phyloP scores from a whole-genome alignment of 352 stramenopile species.

The Pythium insidiosum region DNA sequence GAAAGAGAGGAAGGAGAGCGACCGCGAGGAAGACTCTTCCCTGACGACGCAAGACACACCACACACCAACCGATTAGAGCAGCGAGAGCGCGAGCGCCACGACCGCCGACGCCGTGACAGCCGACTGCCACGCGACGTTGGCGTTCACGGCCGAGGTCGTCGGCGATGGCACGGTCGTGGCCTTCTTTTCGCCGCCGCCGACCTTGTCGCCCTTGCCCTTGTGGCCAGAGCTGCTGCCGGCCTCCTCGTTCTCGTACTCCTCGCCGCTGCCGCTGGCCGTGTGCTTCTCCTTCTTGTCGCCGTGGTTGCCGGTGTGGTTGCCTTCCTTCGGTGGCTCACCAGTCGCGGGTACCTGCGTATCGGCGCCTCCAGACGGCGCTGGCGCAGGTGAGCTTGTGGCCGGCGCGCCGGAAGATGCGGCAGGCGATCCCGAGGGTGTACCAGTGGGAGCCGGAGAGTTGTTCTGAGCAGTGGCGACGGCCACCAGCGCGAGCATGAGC shows the following conservation, averaged over 20 bases:
- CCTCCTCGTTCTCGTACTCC: not conserved
- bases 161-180: constrained; percentile 4
- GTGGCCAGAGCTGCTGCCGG: not conserved
- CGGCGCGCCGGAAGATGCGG: not conserved
- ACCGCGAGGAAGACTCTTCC: no score
- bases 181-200: not conserved
- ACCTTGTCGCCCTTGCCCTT: not conserved
- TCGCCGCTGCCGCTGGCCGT: not conserved
- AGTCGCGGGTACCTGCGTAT: not conserved
- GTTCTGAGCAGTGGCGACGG: not conserved
- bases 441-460: not conserved
- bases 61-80: constrained; percentile 4
- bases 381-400: not conserved
- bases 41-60: not conserved
- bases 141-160: not conserved
- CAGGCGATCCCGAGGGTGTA: not conserved
- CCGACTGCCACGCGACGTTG: constrained; percentile 11
- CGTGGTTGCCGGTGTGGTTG: no score
- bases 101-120: constrained; percentile 5
- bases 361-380: not conserved
- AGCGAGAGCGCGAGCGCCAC: constrained; percentile 6
- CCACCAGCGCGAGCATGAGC: not conserved
- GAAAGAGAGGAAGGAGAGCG: no score
- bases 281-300: no score
- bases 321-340: no score